Base-by-base conservation (phyloP, 179 eudicot species). In the Silene vulgaris region DNA sequence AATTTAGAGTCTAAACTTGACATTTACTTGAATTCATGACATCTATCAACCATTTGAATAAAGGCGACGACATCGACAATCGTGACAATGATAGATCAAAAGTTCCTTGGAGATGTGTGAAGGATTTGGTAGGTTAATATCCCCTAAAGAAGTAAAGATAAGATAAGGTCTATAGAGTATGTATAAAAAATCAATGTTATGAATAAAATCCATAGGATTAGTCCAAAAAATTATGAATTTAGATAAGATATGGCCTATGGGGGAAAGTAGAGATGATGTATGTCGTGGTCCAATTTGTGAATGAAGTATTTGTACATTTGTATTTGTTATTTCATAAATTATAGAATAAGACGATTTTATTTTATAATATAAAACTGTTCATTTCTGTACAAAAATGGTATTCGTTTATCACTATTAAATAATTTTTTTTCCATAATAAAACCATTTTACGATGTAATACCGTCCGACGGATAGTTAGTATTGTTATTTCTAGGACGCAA, bases 171-270 rank as follows among this genome's bases (percentile, higher is more conserved):
- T 30, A 20, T 8, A 29, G 20, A 0, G 54, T 26, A 12, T 70
- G 56, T 48, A 75, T 5, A 52, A 20, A 20, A 16, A 32, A 32
- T 45, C 2, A 45, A 52, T 52, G 30, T 71, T 59, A 30, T 3
- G 29, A n/a, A 73, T 20, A 60, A 64, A 65, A 45, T 45, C 17
- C 21, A 26, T 77, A 64, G 48, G 45, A 60, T 77, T 80, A 80
- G 72, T 77, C 63, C 21, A 9, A 69, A 59, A 45, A 61, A 60
- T 76, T 48, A 70, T 75, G 78, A 71, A 70, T 21, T 70, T 76
- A 71, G 76, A 75, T 75, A 71, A 71, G 82, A 71, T 56, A 71
- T 79, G 26, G 26, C 26, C 26, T 23, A 23, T 23, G 75, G 78
- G 63, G 50, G 75, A 1, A 60, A 74, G 62, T 69, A 21, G 75